Evolutionary conservation across 177 flowering plant species (phyloP), one percentile per base, ranked within the genome.

Genomic region (Vitis hybrid): DNA sequence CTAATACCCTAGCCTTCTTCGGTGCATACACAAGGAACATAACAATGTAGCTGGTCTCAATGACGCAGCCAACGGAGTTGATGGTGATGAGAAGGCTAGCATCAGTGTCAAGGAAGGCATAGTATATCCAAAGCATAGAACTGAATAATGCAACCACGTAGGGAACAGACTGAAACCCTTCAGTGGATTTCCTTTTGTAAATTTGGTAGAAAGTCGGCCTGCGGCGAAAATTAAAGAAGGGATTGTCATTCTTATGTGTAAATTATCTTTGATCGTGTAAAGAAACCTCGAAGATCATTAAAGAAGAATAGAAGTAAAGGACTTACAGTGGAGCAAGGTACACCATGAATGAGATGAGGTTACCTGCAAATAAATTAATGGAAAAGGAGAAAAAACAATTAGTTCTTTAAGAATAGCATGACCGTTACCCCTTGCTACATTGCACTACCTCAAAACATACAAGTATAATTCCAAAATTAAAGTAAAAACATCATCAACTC

Each of bases 161-260:
- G 1, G 97, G 97, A 19, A 89, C n/a, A 6, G 90, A 87, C 51
- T 92, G 91, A 59, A 89, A 92, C 60, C 89, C 94, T 70, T 91
- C 96, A 1, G 96, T 89, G 20, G 91, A 79, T 84, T 89, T 92
- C 85, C 81, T 92, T 88, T 79, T 88, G 61, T 62, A 81, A 12
- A 90, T 65, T 64, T 85, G 71, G 59, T 67, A 60, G 65, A 92
- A 91, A 17, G 97, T 92, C 7, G 93, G 92, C 19, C 97, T 92
- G 89, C 72, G 59, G 7, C 20, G 9, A 61, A 17, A 62, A 22
- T 10, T 3, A 19, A 22, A 50, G 17, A 19, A 19, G 8, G n/a
- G 10, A 49, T 9, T 38, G 49, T 58, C 0, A 49, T 20, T 60
- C 38, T 49, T 60, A 20, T 15, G 31, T 28, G 31, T 28, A 28